Evolutionary conservation across 2,329 filamentous ascomycete genomes (phyloP), one percentile per base, ranked within the genome.

Genomic region (Ophiosphaerella narmari): DNA sequence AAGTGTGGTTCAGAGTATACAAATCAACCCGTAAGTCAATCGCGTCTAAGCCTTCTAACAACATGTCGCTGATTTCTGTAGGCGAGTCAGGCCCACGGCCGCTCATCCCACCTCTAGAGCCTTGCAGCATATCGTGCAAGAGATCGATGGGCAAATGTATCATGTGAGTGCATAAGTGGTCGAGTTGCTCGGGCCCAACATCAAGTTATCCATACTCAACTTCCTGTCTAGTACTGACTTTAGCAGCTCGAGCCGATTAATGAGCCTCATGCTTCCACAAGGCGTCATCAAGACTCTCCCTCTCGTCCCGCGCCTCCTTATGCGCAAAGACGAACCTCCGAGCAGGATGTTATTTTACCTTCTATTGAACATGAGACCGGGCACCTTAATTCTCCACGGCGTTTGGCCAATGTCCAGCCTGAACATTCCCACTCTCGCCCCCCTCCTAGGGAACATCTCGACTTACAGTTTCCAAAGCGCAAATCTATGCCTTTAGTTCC

Each of bases 331-430:
- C 62, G 64, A 32, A 41, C 52, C 8, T 66, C 67, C 38, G 69
- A 70, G 23, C 66, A 69, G 14, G 68, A 72, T 43, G 43, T 66
- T 35, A 61, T 68, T 24, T 46, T 72, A 21, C 70, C 70, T 18
- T 73, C 70, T 21, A 61, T 73, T 51, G 70, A 73, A 51, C 62
- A 52, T 48, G 67, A 71, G 35, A 52, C 55, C 14, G 46, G 55
- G n/a, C 52, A 61, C 44, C 38, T 60, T 24, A 52, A 48, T 3
- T 64, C 60, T 11, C 53, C 62, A 39, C 59, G 50, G 24, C 59
- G 50, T 34, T 18, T 35, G 32, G 29, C 35, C 24, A 45, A 41
- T 11, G 34, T 40, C 24, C 53, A 57, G 6, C 52, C 37, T 8
- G 43, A 44, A 34, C 4, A 48, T 24, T 48, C 54, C 48, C 48